phyloP scores from a whole-genome alignment of 1,284 basidiomycete genomes.

The Cutaneotrichosporon sp. region DNA sequence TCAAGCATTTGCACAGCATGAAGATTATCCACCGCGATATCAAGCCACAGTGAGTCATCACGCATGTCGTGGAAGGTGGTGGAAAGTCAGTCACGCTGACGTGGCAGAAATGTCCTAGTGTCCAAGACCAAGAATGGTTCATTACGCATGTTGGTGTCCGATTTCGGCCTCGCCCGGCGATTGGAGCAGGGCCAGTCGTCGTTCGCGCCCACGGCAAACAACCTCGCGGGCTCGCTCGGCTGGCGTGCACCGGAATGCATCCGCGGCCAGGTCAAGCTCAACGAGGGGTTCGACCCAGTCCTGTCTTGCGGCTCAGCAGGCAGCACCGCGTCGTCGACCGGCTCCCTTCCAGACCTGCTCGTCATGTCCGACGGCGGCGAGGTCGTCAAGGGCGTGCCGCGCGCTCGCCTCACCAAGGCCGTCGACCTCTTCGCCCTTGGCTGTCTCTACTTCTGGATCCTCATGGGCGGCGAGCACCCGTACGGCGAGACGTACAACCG shows the following conservation, averaged over 20 bases:
- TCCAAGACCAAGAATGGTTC: constrained; percentile 65
- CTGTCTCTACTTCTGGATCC: constrained; percentile 87
- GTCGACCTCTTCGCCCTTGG: constrained; percentile 94
- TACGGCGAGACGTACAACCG: constrained; percentile 88
- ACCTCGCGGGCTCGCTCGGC: constrained; percentile 80
- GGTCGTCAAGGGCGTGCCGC: constrained; percentile 16
- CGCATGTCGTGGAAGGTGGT: background rate
- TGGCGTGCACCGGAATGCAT: constrained; percentile 95
- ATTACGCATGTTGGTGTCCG: constrained; percentile 88
- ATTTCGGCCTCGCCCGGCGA: constrained; percentile 92
- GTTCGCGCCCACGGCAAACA: constrained; percentile 76
- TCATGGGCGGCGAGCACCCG: constrained; percentile 85
- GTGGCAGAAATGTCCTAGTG: constrained; percentile 78
- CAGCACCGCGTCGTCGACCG: constrained; percentile 34
- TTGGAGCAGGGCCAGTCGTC: constrained; percentile 91
- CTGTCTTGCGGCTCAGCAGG: constrained; percentile 55
- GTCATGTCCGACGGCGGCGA: constrained; percentile 21
- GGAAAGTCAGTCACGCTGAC: constrained; percentile 15
- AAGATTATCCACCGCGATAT: constrained; percentile 98
- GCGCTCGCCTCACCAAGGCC: constrained; percentile 73
- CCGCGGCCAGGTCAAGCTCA: constrained; percentile 83
- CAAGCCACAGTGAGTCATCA: constrained; percentile 71
- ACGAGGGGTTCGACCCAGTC: constrained; percentile 68
- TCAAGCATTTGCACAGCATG: constrained; percentile 88
- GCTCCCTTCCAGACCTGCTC: constrained; percentile 25